These are phyloP conservation scores for Thelonectria rubi DNA, from an alignment of 2,329 filamentous ascomycete species.

Conservation along the genomic window DNA sequence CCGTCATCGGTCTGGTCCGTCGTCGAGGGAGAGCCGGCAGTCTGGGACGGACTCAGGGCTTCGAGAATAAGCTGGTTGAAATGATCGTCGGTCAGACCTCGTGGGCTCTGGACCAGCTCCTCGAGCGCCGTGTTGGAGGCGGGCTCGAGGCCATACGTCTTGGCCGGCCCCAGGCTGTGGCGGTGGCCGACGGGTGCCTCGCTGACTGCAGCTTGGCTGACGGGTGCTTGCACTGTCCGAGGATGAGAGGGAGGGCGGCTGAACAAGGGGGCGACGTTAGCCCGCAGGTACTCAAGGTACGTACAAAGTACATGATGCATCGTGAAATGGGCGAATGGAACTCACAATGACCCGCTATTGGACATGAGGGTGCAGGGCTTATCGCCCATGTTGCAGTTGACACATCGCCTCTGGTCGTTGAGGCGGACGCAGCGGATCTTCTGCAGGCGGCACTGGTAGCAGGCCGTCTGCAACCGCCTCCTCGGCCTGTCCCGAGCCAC, in stretches of 20 bases:
- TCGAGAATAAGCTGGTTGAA: slow-evolving; percentile 5
- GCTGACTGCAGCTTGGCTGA: neutral
- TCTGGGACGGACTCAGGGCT: slow-evolving; percentile 6
- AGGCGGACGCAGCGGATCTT: slow-evolving; percentile 19
- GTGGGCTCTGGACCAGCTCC: slow-evolving; percentile 6
- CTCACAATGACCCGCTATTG: slow-evolving; percentile 14
- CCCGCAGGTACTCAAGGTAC: neutral
- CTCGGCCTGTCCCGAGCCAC: slow-evolving; percentile 3
- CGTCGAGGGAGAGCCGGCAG: neutral
- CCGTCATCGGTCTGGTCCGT: neutral
- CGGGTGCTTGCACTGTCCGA: neutral
- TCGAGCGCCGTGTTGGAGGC: neutral
- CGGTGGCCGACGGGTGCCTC: neutral
- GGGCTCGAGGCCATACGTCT: neutral
- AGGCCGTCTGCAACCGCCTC: slow-evolving; percentile 9
- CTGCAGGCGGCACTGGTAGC: slow-evolving; percentile 13
- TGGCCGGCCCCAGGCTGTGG: neutral
- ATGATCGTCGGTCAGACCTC: neutral
- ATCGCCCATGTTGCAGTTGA: slow-evolving; percentile 21
- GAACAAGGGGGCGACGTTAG: slow-evolving; percentile 4
- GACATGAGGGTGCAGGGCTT: slow-evolving; percentile 19
- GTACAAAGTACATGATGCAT: neutral
- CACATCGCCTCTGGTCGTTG: slow-evolving; percentile 6
- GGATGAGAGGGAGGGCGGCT: slow-evolving; percentile 4
- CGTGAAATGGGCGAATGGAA: neutral